These are phyloP conservation scores for Sequoia sempervirens DNA, from an alignment of 75 land plant species.

Conservation along the genomic window DNA sequence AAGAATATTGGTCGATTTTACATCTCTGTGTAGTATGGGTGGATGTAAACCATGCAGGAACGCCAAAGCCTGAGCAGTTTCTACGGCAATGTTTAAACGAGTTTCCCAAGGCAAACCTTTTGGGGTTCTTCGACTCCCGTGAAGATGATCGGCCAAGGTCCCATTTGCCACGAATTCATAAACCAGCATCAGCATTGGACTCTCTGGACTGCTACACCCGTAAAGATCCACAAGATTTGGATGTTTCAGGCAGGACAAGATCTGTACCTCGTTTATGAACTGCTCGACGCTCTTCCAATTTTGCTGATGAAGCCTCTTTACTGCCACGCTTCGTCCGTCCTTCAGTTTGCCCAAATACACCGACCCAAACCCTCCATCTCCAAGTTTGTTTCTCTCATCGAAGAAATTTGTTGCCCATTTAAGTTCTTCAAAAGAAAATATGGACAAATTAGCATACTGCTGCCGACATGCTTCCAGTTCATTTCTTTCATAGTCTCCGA, in stretches of 20 bases:
- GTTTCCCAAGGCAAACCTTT: slow-evolving; percentile 15
- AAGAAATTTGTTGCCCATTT: slow-evolving; percentile 21
- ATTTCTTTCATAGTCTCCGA: not conserved
- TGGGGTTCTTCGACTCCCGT: slow-evolving; percentile 10
- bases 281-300: slow-evolving; percentile 4
- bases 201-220: slow-evolving; percentile 17
- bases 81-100: slow-evolving; percentile 23
- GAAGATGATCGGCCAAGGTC: slow-evolving; percentile 37
- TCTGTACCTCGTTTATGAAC: slow-evolving; percentile 25
- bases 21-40: slow-evolving; percentile 33
- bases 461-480: not conserved
- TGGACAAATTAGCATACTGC: not conserved
- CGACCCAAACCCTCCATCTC: slow-evolving; percentile 20
- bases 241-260: slow-evolving; percentile 24
- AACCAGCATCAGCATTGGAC: slow-evolving; percentile 19
- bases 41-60: slow-evolving; percentile 21
- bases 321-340: slow-evolving; percentile 16
- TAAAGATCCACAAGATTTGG: slow-evolving; percentile 27
- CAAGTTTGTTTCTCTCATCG: slow-evolving; percentile 17
- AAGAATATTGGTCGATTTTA: slow-evolving; percentile 34
- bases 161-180: slow-evolving; percentile 40
- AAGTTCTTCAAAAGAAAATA: slow-evolving; percentile 12
- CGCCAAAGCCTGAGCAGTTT: slow-evolving; percentile 33
- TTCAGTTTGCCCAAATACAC: slow-evolving; percentile 11
- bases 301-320: slow-evolving; percentile 5